phyloP scores from a whole-genome alignment of 495 filamentous ascomycete species.

The Emericellopsis terricola region DNA sequence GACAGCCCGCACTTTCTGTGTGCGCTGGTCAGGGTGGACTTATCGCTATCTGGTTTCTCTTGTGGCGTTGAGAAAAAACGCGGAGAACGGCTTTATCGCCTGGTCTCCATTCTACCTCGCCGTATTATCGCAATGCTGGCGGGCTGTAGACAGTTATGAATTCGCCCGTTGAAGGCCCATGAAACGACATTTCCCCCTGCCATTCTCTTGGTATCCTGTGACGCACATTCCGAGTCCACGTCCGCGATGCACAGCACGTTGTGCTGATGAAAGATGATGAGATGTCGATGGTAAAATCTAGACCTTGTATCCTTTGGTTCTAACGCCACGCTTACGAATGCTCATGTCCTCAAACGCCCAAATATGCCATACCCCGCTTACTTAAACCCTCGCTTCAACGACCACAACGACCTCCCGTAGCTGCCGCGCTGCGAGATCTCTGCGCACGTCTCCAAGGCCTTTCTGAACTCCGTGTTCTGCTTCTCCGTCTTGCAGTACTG shows the following conservation, averaged over 20 bases:
- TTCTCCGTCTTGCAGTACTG: slow-evolving; percentile 24
- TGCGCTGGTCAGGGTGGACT: slow-evolving; percentile 8
- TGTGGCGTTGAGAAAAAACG: slow-evolving; percentile 43
- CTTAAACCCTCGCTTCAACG: slow-evolving; percentile 12
- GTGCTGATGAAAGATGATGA: not conserved
- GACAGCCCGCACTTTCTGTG: slow-evolving; percentile 7
- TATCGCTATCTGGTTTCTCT: slow-evolving; percentile 20
- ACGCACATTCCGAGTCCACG: no score
- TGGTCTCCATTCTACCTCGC: slow-evolving; percentile 36
- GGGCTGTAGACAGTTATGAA: slow-evolving; percentile 3
- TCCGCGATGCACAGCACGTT: no score
- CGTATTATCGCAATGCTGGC: not conserved
- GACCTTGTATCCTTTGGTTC: not conserved
- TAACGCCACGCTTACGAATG: not conserved
- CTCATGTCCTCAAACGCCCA: not conserved
- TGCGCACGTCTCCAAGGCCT: slow-evolving; percentile 31
- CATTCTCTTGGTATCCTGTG: not conserved
- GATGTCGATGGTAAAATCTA: not conserved
- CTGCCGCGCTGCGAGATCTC: slow-evolving; percentile 19
- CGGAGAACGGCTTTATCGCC: slow-evolving; percentile 47
- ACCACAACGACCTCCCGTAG: slow-evolving; percentile 25
- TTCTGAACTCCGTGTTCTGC: slow-evolving; percentile 28
- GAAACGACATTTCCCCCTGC: slow-evolving; percentile 2
- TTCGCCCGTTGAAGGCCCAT: slow-evolving; percentile 4
- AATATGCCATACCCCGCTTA: not conserved